Percentiles rank a stretch among this genome's conserved stretches.
These are phyloP conservation scores for Fraxinus sp. DNA, from an alignment of 305 asterid species.

Conservation along the genomic window DNA sequence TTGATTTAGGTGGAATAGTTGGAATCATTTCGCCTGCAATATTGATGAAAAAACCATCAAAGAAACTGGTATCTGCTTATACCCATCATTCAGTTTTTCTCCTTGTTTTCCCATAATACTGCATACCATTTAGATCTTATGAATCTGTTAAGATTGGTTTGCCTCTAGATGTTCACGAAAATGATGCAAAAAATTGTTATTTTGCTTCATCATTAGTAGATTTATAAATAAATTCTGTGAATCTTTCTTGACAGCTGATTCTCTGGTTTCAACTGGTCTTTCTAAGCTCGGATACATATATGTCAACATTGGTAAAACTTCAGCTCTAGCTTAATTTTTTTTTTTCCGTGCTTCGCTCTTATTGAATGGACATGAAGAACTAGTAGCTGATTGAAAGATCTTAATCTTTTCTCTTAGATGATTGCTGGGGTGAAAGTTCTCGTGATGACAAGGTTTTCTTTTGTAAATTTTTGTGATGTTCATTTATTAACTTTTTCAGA, in stretches of 20 bases:
- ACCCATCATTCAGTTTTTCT: not conserved
- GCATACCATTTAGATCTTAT: not conserved
- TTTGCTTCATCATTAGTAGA: not conserved
- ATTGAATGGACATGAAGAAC: not conserved
- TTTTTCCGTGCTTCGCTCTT: not conserved
- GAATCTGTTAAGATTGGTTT: not conserved
- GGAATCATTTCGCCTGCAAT: slow-evolving; percentile 73
- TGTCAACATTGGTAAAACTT: slow-evolving; percentile 66
- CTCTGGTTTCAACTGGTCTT: slow-evolving; percentile 78
- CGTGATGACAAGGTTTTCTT: slow-evolving; percentile 56
- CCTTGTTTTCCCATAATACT: not conserved
- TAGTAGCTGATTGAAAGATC: slow-evolving; percentile 13
- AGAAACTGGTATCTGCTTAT: slow-evolving; percentile 52
- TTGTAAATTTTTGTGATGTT: not conserved
- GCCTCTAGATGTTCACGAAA: not conserved
- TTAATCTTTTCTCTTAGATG: slow-evolving; percentile 47
- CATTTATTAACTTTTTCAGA: not conserved
- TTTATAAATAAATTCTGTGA: not conserved
- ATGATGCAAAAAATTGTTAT: not conserved
- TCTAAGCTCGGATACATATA: slow-evolving; percentile 61
- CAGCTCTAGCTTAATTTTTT: not conserved
- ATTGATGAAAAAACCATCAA: slow-evolving; percentile 61
- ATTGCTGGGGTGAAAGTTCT: slow-evolving; percentile 77
- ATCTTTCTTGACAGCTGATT: slow-evolving; percentile 55
- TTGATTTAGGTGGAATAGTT: slow-evolving; percentile 74